A percentile compares a stretch with the other conserved stretches of the same genome.
Evolutionary conservation across 208 protist genomes (phyloP).

Genomic region (Leishmania lainsoni): DNA sequence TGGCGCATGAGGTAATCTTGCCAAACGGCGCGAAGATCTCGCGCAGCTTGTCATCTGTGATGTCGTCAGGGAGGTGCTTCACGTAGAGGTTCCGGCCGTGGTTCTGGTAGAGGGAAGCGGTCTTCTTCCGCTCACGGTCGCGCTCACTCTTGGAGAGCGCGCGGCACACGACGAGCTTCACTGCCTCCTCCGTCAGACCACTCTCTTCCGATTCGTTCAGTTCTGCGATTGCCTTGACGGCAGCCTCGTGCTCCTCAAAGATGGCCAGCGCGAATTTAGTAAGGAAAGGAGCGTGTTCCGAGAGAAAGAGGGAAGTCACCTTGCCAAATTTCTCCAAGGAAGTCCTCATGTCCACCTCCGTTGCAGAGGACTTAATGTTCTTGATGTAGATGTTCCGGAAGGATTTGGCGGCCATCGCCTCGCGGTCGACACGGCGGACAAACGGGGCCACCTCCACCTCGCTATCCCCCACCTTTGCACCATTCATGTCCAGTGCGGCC

Average conservation of each 20-base stretch:
- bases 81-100: conserved; percentile 75
- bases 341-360: conserved; percentile 74
- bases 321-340: conserved; percentile 76
- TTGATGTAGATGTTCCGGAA: conserved; percentile 97
- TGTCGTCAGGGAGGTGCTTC: conserved; percentile 52
- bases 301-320: conserved; percentile 63
- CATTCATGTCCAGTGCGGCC: conserved; percentile 92
- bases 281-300: conserved; percentile 33
- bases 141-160: conserved; percentile 58
- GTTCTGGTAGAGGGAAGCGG: conserved; percentile 45
- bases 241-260: conserved; percentile 84
- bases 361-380: conserved; percentile 72
- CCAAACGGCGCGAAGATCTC: conserved; percentile 60
- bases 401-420: conserved; percentile 48
- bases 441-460: conserved; percentile 84
- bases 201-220: conserved; percentile 43
- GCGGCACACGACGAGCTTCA: conserved; percentile 45
- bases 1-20: conserved; percentile 52
- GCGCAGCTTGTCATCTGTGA: conserved; percentile 48
- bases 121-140: conserved; percentile 35
- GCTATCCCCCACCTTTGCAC: conserved; percentile 84
- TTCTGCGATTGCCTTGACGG: conserved; percentile 74
- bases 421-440: conserved; percentile 82
- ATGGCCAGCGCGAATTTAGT: conserved; percentile 95
- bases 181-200: conserved; percentile 19